These are phyloP conservation scores for Cutaneotrichosporon dermatis DNA, from an alignment of 1,284 basidiomycete genomes.

Conservation along the genomic window DNA sequence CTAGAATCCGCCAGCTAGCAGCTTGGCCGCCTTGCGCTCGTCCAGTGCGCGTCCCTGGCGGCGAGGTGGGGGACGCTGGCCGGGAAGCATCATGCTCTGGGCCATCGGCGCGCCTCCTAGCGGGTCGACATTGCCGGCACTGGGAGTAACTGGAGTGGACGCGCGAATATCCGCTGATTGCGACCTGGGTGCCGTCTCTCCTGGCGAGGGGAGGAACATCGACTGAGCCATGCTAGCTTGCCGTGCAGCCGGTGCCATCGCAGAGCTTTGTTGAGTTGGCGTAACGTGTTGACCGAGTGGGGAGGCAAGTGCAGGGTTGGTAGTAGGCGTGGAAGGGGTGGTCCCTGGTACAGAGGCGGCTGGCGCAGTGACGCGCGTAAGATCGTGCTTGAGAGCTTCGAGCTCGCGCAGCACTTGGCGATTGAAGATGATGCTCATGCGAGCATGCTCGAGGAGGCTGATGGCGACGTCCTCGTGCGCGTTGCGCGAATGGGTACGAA, in stretches of 20 bases:
- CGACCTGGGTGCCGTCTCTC: not conserved
- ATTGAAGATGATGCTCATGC: constrained; percentile 85
- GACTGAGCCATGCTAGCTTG: constrained; percentile 23
- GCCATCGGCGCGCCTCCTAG: constrained; percentile 24
- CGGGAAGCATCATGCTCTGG: constrained; percentile 43
- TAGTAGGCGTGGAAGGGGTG: not conserved
- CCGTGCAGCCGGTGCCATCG: not conserved
- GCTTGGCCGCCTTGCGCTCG: constrained; percentile 44
- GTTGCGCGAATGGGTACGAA: constrained; percentile 73
- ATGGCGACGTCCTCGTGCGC: constrained; percentile 84
- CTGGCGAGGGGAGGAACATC: constrained; percentile 40
- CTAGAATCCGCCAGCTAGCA: constrained; percentile 45
- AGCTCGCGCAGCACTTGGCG: constrained; percentile 78
- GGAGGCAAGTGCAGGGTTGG: not conserved
- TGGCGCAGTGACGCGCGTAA: constrained; percentile 46
- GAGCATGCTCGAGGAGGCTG: constrained; percentile 81
- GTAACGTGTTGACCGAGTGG: not conserved
- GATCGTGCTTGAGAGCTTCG: constrained; percentile 73
- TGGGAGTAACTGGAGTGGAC: constrained; percentile 15
- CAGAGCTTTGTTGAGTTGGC: not conserved
- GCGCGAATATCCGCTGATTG: constrained; percentile 1
- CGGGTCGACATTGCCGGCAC: constrained; percentile 5
- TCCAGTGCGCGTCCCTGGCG: constrained; percentile 32
- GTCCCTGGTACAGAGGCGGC: not conserved
- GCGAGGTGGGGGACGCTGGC: constrained; percentile 21